Base-by-base conservation (phyloP, 1,284 basidiomycete species). In the Xerocomus amazonicus region DNA sequence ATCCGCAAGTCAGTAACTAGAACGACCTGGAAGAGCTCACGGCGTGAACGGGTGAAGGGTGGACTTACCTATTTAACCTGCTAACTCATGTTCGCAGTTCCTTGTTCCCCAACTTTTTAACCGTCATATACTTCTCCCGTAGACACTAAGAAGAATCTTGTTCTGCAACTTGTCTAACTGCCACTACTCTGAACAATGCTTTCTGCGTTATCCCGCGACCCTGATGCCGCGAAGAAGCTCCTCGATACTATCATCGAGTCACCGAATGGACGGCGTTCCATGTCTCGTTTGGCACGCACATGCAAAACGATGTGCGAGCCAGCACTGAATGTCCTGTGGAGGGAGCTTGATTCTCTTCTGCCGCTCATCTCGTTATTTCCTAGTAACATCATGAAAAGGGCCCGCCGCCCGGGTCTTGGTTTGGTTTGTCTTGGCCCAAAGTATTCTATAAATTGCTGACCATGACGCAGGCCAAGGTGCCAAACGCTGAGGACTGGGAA, bases 281-380 rank as follows among this genome's bases (percentile, higher is more conserved):
- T 87, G 52, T 81, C 82, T 41, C 75, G 86, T 59, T 70, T 90
- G 55, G 80, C 87, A 45, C 75, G 87, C 49, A 88, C 87, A 43
- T 89, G 87, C 68, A 81, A 76, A 56, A 79, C 80, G 23, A 71
- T 88, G 63, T 79, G 75, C 55, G 84, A 85, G 56, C 84, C 84
- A n/a, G 80, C 83, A n/a, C 63, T 89, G 52, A 72, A 83, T 62
- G 68, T 82, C 43, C 72, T 90, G 29, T 90, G 87, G 87, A 80
- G 75, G 62, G 87, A 90, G 59, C 70, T 90, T 47, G 87, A 90
- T 65, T 87, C 84, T 13, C 71, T 90, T 53, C 67, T 81, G 38
- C 87, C 87, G 5, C 71, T 90, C 49, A 70, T 89, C 45, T 79
- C 81, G 23, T 66, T 88, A 47, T 89, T 90, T 65, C 86, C 87